Base-by-base conservation (phyloP, 805 yeast genomes). In the Starmerella apis region DNA sequence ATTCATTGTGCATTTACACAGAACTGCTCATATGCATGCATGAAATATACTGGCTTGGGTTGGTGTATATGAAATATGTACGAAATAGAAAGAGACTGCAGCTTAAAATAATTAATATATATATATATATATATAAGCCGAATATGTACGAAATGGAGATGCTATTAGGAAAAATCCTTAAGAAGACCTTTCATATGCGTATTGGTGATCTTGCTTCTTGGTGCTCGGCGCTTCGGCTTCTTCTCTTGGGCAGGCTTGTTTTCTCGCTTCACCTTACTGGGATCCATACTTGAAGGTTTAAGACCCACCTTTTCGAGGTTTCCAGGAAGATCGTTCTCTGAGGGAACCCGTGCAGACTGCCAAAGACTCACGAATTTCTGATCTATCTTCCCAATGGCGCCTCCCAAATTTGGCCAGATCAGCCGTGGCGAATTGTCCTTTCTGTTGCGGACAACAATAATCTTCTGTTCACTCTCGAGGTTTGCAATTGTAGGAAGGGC, bases 241-340 rank as follows among this genome's bases (percentile, higher is more conserved):
- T 83, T 78, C 46, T 73, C 76, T 28, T 68, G 70, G 1, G 73
- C 68, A 16, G 71, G 74, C 42, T 76, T 77, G 49, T 76, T 77
- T 2, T 49, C 55, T 63, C 80, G 82, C 67, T 81, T 85, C 52
- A 87, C 69, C n/a, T 84, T 77, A 37, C 87, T 85, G n/a, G 98
- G 97, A 64, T 92, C 98, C n/a, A 87, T 92, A 62, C 92, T 83
- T 0, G 97, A 90, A 9, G 98, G 98, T 65, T 87, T 92, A 65
- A 92, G 75, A n/a, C 95, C 90, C 52, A 84, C 80, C 52, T 80
- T 85, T 52, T 82, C 76, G 55, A 92, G 73, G 50, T 79, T 78
- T 49, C 81, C 78, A 23, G 94, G 94, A 53, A 92, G 71, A 49
- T 82, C 94, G 47, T 83, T 82, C 25, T 81, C 79, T 27, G 81